Percentiles rank a stretch among this genome's conserved stretches.
These are phyloP conservation scores for Saxophila tyrrhenica DNA, from an alignment of 495 filamentous ascomycete species.

Conservation along the genomic window DNA sequence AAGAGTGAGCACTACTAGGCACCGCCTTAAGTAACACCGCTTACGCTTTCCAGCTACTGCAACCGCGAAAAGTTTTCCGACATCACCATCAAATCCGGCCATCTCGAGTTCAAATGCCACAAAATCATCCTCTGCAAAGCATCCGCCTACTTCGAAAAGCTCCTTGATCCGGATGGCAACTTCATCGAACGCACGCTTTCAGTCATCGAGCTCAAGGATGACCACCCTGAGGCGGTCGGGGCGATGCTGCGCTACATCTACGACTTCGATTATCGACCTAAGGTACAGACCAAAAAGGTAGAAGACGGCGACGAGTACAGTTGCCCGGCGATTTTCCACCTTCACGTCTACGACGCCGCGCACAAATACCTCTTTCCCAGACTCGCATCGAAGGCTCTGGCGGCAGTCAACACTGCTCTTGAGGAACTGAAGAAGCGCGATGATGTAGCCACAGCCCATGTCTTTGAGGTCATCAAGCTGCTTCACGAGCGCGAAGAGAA, in stretches of 20 bases:
- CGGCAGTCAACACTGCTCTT: no score
- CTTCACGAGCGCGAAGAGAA: neutral
- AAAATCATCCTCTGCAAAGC: neutral
- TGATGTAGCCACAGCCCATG: neutral
- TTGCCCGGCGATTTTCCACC: slow-evolving; percentile 1
- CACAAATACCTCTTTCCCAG: neutral
- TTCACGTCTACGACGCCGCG: slow-evolving; percentile 1
- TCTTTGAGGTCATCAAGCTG: neutral
- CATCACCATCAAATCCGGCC: neutral
- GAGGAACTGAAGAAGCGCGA: no score
- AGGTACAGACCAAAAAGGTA: no score
- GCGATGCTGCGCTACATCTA: neutral
- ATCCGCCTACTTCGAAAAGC: neutral
- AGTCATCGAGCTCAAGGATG: neutral
- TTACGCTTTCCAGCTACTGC: neutral
- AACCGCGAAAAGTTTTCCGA: neutral
- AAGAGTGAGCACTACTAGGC: no score
- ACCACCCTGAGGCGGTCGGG: neutral
- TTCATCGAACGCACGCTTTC: neutral
- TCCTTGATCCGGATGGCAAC: neutral
- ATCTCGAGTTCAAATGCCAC: neutral
- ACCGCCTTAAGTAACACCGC: no score
- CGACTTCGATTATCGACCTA: neutral
- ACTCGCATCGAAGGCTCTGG: neutral
- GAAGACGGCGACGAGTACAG: no score